phyloP scores from a whole-genome alignment of 2,329 filamentous ascomycete genomes.

The Cladophialophora bantiana region DNA sequence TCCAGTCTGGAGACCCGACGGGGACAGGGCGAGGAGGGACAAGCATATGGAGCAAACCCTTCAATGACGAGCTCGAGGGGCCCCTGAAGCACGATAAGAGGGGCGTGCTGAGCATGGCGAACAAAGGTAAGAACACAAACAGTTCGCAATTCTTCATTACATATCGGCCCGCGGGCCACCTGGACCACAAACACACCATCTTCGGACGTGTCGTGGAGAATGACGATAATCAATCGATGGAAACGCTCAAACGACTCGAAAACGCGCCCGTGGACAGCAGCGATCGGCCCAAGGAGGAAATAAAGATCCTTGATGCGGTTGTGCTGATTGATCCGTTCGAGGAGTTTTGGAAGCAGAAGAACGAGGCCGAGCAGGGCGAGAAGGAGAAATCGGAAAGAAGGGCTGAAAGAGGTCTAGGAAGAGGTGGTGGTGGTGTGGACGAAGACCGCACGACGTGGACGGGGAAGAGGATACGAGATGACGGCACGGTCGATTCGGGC shows the following conservation, averaged over 20 bases:
- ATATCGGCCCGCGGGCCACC: conserved; percentile 81
- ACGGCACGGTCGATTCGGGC: conserved; percentile 62
- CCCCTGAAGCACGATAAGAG: conserved; percentile 81
- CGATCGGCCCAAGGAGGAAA: conserved; percentile 77
- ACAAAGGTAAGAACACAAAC: conserved; percentile 98
- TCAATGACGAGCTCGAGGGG: conserved; percentile 91
- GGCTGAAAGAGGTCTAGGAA: not conserved
- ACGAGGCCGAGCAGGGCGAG: conserved; percentile 66
- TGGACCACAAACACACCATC: conserved; percentile 96
- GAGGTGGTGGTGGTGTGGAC: conserved; percentile 38
- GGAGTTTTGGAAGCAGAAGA: conserved; percentile 81
- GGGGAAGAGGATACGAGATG: conserved; percentile 80
- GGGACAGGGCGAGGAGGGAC: conserved; percentile 89
- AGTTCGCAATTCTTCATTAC: conserved; percentile 94
- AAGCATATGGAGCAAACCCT: conserved; percentile 93
- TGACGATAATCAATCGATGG: conserved; percentile 47
- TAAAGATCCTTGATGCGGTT: conserved; percentile 80
- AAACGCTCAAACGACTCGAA: conserved; percentile 78
- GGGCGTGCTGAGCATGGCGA: conserved; percentile 91
- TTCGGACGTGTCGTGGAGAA: conserved; percentile 87
- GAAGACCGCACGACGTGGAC: conserved; percentile 90
- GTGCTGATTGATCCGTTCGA: conserved; percentile 95
- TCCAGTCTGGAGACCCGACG: conserved; percentile 93
- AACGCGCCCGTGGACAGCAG: conserved; percentile 75
- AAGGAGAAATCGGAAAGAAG: conserved; percentile 40